phyloP scores from a whole-genome alignment of 2,329 filamentous ascomycete genomes.

The Calonectria ilicicola region DNA sequence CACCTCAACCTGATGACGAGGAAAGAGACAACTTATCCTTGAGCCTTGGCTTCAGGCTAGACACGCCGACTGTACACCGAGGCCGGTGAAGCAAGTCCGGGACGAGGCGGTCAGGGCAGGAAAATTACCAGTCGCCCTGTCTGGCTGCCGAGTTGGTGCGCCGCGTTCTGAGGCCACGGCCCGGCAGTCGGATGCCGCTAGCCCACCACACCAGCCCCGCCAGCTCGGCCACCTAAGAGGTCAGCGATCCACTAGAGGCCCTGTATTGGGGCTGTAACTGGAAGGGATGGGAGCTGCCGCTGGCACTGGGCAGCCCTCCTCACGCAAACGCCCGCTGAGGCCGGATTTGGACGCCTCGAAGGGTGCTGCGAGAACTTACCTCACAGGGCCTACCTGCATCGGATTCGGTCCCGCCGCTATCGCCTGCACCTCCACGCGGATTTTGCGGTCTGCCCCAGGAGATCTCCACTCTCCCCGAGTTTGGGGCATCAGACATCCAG shows the following conservation, averaged over 20 bases:
- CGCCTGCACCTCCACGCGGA: background rate
- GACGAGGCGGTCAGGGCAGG: constrained; percentile 20
- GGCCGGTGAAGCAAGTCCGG: background rate
- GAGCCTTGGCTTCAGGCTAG: constrained; percentile 8
- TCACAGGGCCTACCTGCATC: background rate
- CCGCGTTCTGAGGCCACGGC: background rate
- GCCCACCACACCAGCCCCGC: constrained; percentile 15
- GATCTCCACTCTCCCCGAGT: background rate
- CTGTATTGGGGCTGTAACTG: constrained; percentile 6
- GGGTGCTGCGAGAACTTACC: background rate
- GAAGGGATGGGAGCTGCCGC: constrained; percentile 2
- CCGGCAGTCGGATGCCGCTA: constrained; percentile 23
- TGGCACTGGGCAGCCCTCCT: background rate
- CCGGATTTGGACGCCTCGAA: background rate
- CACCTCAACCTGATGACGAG: background rate
- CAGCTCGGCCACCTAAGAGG: constrained; percentile 6
- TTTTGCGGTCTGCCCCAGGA: background rate
- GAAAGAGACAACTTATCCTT: constrained; percentile 19
- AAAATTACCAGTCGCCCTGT: background rate
- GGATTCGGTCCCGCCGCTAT: background rate
- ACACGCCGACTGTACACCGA: constrained; percentile 17
- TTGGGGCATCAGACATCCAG: background rate
- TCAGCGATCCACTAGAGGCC: background rate
- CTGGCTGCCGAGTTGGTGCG: background rate
- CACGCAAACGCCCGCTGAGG: background rate